Conservation (phyloP, 2,329 filamentous ascomycete genomes). For the Fusarium sarcochroum region DNA sequence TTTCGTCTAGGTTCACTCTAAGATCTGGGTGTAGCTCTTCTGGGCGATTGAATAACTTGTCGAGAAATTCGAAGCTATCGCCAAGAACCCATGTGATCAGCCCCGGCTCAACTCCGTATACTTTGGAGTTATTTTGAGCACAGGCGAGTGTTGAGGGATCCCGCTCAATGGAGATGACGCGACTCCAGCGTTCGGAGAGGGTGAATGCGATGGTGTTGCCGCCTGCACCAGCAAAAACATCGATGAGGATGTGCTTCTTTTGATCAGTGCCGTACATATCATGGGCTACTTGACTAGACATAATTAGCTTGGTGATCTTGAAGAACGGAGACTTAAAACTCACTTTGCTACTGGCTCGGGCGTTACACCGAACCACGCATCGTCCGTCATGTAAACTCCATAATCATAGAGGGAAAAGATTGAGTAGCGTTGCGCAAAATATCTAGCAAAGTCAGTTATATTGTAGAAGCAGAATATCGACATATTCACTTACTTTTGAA, state of each 20-base stretch:
- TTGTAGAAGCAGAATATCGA: background rate
- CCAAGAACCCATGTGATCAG: slow-evolving; percentile 88
- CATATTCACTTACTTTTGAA: slow-evolving; percentile 78
- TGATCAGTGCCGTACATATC: slow-evolving; percentile 74
- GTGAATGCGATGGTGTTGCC: slow-evolving; percentile 98
- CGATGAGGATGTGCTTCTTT: slow-evolving; percentile 78
- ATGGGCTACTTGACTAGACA: slow-evolving; percentile 77
- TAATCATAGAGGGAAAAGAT: slow-evolving; percentile 91
- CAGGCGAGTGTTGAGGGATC: slow-evolving; percentile 85
- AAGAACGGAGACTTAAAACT: slow-evolving; percentile 45
- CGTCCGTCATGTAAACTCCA: slow-evolving; percentile 90
- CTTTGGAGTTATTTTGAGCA: slow-evolving; percentile 89
- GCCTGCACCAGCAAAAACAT: slow-evolving; percentile 91
- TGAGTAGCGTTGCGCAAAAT: slow-evolving; percentile 89
- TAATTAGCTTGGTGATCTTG: slow-evolving; percentile 3
- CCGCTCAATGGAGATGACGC: slow-evolving; percentile 90
- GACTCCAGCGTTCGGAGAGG: slow-evolving; percentile 81
- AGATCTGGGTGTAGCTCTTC: slow-evolving; percentile 57
- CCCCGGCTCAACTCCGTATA: slow-evolving; percentile 82
- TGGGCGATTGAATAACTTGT: slow-evolving; percentile 57
- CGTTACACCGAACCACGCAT: slow-evolving; percentile 97
- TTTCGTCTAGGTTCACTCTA: slow-evolving; percentile 57
- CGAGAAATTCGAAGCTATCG: slow-evolving; percentile 85
- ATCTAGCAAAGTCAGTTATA: slow-evolving; percentile 66
- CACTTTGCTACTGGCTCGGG: slow-evolving; percentile 91